These are phyloP conservation scores for Metarhizium sp. DNA, from an alignment of 2,329 filamentous ascomycete genomes.

Conservation along the genomic window DNA sequence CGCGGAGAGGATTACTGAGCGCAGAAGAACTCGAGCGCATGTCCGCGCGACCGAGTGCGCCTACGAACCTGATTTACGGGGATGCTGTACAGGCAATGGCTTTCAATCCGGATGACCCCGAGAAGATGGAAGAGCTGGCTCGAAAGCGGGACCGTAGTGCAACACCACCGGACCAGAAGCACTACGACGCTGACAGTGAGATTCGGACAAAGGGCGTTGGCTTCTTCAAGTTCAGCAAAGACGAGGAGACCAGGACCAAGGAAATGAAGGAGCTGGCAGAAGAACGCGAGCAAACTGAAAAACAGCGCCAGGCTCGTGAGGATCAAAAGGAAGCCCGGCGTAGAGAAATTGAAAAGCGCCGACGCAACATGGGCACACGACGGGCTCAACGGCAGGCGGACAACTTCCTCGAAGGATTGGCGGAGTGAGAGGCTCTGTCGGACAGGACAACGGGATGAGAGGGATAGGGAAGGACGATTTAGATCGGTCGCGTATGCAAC, in stretches of 20 bases:
- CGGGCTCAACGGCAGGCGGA: conserved; percentile 61
- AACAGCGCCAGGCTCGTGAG: conserved; percentile 44
- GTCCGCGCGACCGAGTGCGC: conserved; percentile 57
- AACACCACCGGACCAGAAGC: conserved; percentile 69
- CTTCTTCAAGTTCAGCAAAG: conserved; percentile 81
- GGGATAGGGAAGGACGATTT: no score
- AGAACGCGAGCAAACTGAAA: conserved; percentile 61
- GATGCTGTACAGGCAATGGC: conserved; percentile 76
- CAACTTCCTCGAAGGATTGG: conserved; percentile 56
- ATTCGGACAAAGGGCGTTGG: conserved; percentile 80
- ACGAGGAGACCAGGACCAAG: conserved; percentile 51
- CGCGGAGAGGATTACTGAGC: conserved; percentile 39
- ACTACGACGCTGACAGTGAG: conserved; percentile 82
- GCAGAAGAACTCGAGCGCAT: conserved; percentile 57
- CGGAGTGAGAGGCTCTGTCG: conserved; percentile 3
- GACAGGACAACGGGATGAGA: no score
- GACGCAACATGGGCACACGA: conserved; percentile 50
- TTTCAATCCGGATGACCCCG: conserved; percentile 65
- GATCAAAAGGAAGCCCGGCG: conserved; percentile 49
- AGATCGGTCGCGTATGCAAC: no score
- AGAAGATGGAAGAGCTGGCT: conserved; percentile 71
- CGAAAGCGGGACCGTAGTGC: conserved; percentile 66
- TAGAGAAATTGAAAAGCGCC: conserved; percentile 54
- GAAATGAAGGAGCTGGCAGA: conserved; percentile 70
- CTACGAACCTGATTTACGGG: conserved; percentile 69